Conservation (phyloP, 495 filamentous ascomycete species). For the Neurospora sp. region DNA sequence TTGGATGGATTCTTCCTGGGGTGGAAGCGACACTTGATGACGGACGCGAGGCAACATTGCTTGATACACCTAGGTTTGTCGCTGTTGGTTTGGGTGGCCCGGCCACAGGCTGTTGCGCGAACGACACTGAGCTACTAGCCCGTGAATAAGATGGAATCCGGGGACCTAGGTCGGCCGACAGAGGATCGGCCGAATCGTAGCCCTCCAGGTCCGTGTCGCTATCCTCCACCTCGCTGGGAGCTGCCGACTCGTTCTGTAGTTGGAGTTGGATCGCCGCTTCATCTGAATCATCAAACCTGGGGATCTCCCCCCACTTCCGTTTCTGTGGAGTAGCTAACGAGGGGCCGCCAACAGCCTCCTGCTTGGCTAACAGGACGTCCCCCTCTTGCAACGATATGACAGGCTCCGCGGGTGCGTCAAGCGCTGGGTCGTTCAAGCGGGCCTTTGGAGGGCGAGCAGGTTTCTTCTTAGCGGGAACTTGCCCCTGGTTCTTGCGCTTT, state of each 20-base stretch:
- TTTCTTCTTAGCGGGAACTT: slow-evolving; percentile 2
- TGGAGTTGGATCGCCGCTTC: slow-evolving; percentile 13
- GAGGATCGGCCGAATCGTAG: background rate
- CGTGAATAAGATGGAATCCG: background rate
- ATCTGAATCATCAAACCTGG: slow-evolving; percentile 13
- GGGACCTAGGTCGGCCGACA: background rate
- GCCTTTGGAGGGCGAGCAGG: background rate
- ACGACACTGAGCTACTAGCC: background rate
- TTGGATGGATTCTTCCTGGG: background rate
- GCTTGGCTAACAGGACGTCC: slow-evolving; percentile 8
- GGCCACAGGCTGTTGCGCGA: background rate
- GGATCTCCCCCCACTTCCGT: slow-evolving; percentile 6
- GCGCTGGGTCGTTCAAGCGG: background rate
- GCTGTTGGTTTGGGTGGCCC: background rate
- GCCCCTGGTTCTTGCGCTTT: background rate
- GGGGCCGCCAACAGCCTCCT: slow-evolving; percentile 13
- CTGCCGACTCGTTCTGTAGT: background rate
- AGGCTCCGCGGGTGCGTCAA: background rate
- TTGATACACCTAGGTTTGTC: background rate
- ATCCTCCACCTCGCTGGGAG: background rate
- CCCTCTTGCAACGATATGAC: slow-evolving; percentile 1
- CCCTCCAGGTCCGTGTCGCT: background rate
- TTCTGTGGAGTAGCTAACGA: slow-evolving; percentile 27
- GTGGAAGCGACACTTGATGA: background rate
- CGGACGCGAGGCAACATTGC: background rate